A percentile compares a stretch with the other conserved stretches of the same genome.
Evolutionary conservation across 768 basidiomycete genomes (phyloP).

Genomic region (Termitomyces sp.): DNA sequence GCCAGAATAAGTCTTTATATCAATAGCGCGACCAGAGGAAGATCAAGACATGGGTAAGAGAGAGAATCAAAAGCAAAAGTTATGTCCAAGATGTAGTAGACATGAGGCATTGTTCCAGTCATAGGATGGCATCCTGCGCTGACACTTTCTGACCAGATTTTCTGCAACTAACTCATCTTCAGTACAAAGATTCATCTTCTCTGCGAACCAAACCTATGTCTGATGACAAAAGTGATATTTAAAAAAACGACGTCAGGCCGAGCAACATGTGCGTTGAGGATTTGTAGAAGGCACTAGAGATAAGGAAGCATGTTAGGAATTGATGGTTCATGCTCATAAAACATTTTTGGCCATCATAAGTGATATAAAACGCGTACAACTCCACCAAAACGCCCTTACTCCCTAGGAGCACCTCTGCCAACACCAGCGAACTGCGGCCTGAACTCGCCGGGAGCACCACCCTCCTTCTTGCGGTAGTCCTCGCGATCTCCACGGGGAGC

Average conservation of each 20-base stretch:
- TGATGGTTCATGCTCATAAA: conserved; percentile 24
- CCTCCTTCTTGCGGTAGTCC: conserved; percentile 91
- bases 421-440: conserved; percentile 87
- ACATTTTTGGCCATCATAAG: conserved; percentile 21
- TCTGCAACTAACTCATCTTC: not conserved
- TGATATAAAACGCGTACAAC: conserved; percentile 19
- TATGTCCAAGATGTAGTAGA: too few relatives aligned
- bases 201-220: not conserved
- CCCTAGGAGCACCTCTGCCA: conserved; percentile 82
- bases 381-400: conserved; percentile 33
- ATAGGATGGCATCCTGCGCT: not conserved
- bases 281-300: conserved; percentile 2
- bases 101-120: too few relatives aligned
- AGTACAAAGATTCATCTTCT: not conserved
- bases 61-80: too few relatives aligned
- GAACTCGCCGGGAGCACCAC: conserved; percentile 84
- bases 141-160: not conserved
- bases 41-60: not conserved
- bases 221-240: not conserved
- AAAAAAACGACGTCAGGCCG: not conserved
- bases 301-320: conserved; percentile 13
- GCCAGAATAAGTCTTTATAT: not conserved
- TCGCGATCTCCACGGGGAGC: conserved; percentile 87
- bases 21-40: not conserved
- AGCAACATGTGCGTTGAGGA: not conserved